Conservation (phyloP, 257 asterid genomes). For the Knoxia roxburghii region DNA sequence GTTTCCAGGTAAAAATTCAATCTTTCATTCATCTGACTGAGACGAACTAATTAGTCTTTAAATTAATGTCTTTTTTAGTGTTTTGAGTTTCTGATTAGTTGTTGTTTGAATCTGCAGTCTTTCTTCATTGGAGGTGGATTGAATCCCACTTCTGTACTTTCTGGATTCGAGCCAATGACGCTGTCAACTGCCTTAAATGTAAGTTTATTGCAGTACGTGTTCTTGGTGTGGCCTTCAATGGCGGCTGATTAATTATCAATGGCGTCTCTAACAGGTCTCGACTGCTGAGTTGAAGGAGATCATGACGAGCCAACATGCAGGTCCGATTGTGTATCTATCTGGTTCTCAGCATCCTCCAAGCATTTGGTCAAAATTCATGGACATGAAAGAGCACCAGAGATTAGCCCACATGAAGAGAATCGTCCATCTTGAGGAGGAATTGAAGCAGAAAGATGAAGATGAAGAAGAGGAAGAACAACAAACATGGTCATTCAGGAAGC, state of each 20-base stretch:
- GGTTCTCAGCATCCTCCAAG: conserved; percentile 39
- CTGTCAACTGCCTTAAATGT: conserved; percentile 74
- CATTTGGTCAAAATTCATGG: conserved; percentile 48
- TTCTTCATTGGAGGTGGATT: conserved; percentile 80
- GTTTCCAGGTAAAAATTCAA: conserved; percentile 47
- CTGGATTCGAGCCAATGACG: conserved; percentile 68
- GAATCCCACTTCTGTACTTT: conserved; percentile 63
- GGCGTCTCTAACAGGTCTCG: conserved; percentile 39
- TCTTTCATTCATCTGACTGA: too few relatives aligned
- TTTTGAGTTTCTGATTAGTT: neutral
- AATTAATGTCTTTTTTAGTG: neutral
- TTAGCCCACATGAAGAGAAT: conserved; percentile 45
- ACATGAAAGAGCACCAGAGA: conserved; percentile 35
- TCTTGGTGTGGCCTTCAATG: too few relatives aligned
- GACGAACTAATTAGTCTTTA: neutral
- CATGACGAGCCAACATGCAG: conserved; percentile 34
- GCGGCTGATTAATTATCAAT: neutral
- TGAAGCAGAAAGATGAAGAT: conserved; percentile 1
- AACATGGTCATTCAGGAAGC: conserved; percentile 54
- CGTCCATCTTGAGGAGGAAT: conserved; percentile 19
- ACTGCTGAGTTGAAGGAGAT: conserved; percentile 35
- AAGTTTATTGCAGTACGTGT: conserved; percentile 16
- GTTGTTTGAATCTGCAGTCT: conserved; percentile 40
- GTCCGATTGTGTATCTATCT: conserved; percentile 52
- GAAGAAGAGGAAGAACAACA: conserved; percentile 20